phyloP scores from a whole-genome alignment of 2,329 filamentous ascomycete genomes.

The Colletotrichum sp. region DNA sequence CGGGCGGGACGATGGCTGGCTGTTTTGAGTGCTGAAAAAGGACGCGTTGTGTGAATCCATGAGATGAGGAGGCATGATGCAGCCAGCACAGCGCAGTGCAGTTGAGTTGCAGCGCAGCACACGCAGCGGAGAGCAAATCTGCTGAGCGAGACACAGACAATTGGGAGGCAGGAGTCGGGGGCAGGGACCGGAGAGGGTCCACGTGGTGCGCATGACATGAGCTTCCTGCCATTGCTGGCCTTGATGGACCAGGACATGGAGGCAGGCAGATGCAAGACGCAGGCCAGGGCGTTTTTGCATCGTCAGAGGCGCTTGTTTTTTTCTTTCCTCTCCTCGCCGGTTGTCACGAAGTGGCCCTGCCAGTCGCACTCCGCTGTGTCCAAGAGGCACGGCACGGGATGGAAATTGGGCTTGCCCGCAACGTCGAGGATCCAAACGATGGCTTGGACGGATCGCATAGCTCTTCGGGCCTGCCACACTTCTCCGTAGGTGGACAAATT shows the following conservation, averaged over 20 bases:
- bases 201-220: conserved; percentile 23
- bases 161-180: not conserved
- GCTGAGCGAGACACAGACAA: not conserved
- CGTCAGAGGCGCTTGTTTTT: not conserved
- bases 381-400: not conserved
- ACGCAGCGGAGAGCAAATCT: not conserved
- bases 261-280: not conserved
- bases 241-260: not conserved
- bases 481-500: not conserved
- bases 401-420: not conserved
- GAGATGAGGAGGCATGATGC: not conserved
- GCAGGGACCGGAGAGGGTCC: conserved; percentile 20
- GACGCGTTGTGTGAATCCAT: not conserved
- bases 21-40: not conserved
- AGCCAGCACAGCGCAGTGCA: not conserved
- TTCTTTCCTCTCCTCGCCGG: not conserved
- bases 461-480: not conserved
- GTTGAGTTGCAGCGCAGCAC: not conserved
- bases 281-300: not conserved
- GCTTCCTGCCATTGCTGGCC: not conserved
- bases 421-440: not conserved
- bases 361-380: not conserved
- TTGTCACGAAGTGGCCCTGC: not conserved
- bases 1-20: conserved; percentile 2
- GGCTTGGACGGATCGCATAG: not conserved